These are phyloP conservation scores for Penicillium ucsense DNA, from an alignment of 495 filamentous ascomycete genomes.

Conservation along the genomic window DNA sequence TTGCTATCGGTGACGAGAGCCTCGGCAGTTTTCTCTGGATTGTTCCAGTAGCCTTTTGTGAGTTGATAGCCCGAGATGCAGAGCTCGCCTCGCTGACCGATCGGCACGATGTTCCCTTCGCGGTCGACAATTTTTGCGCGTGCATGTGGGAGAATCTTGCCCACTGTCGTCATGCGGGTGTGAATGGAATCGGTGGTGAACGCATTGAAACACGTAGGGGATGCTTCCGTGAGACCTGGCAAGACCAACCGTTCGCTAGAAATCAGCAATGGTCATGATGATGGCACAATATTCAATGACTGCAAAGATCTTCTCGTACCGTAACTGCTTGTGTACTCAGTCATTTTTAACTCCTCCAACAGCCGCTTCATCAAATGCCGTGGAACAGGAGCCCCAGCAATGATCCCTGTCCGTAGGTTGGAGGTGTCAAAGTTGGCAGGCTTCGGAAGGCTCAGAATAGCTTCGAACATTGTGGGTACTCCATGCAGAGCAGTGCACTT, in stretches of 20 bases:
- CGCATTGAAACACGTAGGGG: slow-evolving; percentile 63
- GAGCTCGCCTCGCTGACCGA: slow-evolving; percentile 52
- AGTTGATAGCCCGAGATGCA: slow-evolving; percentile 62
- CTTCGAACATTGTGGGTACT: slow-evolving; percentile 66
- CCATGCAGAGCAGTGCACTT: slow-evolving; percentile 61
- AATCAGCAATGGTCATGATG: neutral
- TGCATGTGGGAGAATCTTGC: slow-evolving; percentile 57
- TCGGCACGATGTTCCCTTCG: slow-evolving; percentile 47
- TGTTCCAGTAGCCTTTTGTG: slow-evolving; percentile 61
- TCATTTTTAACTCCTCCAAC: slow-evolving; percentile 52
- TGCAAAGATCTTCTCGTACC: slow-evolving; percentile 17
- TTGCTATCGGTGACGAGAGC: slow-evolving; percentile 47
- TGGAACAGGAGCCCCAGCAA: slow-evolving; percentile 59
- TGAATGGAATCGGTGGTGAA: slow-evolving; percentile 54
- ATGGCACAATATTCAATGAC: neutral
- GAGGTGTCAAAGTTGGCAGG: slow-evolving; percentile 37
- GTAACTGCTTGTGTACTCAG: slow-evolving; percentile 59
- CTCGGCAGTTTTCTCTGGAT: slow-evolving; percentile 58
- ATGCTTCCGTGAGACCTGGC: slow-evolving; percentile 56
- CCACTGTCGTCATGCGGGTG: slow-evolving; percentile 51
- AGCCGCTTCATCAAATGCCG: slow-evolving; percentile 53
- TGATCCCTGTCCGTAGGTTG: slow-evolving; percentile 53
- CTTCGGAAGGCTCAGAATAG: slow-evolving; percentile 45
- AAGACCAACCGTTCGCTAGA: too few species aligned
- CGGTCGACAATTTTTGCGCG: slow-evolving; percentile 57